Evolutionary conservation across 1,139 yeast genomes (phyloP), one percentile per base, ranked within the genome.

Genomic region (Saccharomyces hybrid): DNA sequence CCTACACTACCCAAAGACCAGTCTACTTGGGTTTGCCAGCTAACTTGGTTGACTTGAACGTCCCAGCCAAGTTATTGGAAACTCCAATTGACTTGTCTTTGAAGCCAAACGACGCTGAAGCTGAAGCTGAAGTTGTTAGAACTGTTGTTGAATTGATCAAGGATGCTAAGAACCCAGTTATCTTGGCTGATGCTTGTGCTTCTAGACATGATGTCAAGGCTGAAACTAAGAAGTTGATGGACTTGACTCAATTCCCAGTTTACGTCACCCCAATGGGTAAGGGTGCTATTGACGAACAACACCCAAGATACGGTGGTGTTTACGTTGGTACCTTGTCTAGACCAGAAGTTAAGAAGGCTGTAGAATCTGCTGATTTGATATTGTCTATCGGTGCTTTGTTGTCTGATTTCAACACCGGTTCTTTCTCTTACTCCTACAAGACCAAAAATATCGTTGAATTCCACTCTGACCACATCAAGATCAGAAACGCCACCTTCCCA

Each of bases 241-340:
- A 82, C 62, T 67, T 75, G 53, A 86, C 96, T 50, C 84, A 86
- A 69, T 88, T 83, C 82, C 95, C 95, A 44, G 87, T 86, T 34
- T 88, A 81, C 73, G 86, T 86, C 54, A 88, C 96, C 52, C 96
- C 96, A 61, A 87, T 88, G 95, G 96, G 96, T 73, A 88, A 88
- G 74, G 86, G 90, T 59, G 78, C 81, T 46, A 81, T 87, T 66
- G 83, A 86, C 73, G 96, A 88, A 74, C 77, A 77, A 58, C 78
- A 85, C 69, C 81, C 85, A 56, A 77, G 91, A 70, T 88, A 82
- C 71, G 93, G 90, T 61, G 96, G 96, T 72, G 91, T 85, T 54
- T 88, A 88, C 69, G 88, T 88, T 58, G 96, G 96, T 62, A 79
- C 88, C 16, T 75, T 88, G 65, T 84, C 95, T 47, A 75, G 79